Conservation (phyloP, 768 basidiomycete species). For the Termitomyces sp. region DNA sequence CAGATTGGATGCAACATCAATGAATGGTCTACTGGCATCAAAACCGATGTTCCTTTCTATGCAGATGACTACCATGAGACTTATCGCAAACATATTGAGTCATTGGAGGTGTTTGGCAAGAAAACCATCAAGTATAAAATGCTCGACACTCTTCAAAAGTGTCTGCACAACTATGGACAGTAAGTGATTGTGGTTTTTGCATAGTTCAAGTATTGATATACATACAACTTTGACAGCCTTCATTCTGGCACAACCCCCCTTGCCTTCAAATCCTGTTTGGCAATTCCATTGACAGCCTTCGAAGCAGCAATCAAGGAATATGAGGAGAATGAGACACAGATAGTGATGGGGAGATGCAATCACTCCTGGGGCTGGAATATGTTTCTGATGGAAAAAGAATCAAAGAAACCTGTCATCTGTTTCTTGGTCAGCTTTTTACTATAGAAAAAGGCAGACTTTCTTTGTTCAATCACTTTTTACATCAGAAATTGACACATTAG, state of each 20-base stretch:
- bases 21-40: not conserved
- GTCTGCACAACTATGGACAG: conserved; percentile 1
- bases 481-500: too few relatives aligned
- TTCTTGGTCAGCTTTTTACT: too few relatives aligned
- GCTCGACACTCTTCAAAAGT: not conserved
- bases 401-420: too few relatives aligned
- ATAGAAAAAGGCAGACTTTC: too few relatives aligned
- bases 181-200: too few relatives aligned
- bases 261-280: not conserved
- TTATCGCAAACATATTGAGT: conserved; percentile 1
- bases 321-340: not conserved
- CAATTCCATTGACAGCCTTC: not conserved
- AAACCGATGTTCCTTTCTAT: conserved; percentile 1
- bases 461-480: too few relatives aligned
- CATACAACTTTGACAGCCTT: too few relatives aligned
- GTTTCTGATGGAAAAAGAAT: too few relatives aligned
- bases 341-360: too few relatives aligned
- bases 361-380: too few relatives aligned
- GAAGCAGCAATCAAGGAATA: not conserved
- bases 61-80: not conserved
- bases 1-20: conserved; percentile 7
- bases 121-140: not conserved
- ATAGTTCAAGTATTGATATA: too few relatives aligned
- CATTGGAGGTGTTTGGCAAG: not conserved
- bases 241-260: not conserved